Evolutionary conservation across 1,139 yeast species (phyloP).

Genomic region (Diutina ranongensis): DNA sequence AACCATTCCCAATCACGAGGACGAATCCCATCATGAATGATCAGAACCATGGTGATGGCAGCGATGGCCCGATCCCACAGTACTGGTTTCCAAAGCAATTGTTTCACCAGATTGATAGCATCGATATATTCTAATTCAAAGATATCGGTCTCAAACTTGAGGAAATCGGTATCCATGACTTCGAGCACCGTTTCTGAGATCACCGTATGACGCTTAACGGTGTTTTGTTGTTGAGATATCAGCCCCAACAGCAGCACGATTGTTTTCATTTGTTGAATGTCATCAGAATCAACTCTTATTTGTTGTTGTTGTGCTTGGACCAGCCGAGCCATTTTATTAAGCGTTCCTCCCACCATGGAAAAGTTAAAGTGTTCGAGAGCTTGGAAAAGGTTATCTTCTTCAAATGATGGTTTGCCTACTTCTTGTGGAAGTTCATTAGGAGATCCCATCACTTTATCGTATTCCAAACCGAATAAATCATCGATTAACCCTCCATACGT

Average conservation of each 20-base stretch:
- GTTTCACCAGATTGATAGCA: constrained; percentile 35
- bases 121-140: constrained; percentile 46
- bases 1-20: constrained; percentile 44
- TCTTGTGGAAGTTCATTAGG: neutral
- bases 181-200: constrained; percentile 60
- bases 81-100: constrained; percentile 32
- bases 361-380: constrained; percentile 60
- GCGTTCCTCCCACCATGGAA: constrained; percentile 63
- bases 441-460: neutral
- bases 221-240: constrained; percentile 56
- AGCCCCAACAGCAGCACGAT: constrained; percentile 64
- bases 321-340: constrained; percentile 60
- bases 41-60: constrained; percentile 40
- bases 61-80: constrained; percentile 33
- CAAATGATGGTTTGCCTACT: neutral
- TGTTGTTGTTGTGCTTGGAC: constrained; percentile 61
- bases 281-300: constrained; percentile 30
- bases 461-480: constrained; percentile 39
- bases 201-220: constrained; percentile 63
- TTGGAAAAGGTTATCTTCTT: constrained; percentile 22
- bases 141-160: constrained; percentile 68
- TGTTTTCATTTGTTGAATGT: constrained; percentile 52
- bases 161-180: constrained; percentile 22
- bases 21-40: constrained; percentile 54
- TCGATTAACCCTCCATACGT: constrained; percentile 77